A percentile compares a stretch with the other conserved stretches of the same genome.
Conservation (phyloP, 2,329 filamentous ascomycete species). For the Parastagonospora nodorum region DNA sequence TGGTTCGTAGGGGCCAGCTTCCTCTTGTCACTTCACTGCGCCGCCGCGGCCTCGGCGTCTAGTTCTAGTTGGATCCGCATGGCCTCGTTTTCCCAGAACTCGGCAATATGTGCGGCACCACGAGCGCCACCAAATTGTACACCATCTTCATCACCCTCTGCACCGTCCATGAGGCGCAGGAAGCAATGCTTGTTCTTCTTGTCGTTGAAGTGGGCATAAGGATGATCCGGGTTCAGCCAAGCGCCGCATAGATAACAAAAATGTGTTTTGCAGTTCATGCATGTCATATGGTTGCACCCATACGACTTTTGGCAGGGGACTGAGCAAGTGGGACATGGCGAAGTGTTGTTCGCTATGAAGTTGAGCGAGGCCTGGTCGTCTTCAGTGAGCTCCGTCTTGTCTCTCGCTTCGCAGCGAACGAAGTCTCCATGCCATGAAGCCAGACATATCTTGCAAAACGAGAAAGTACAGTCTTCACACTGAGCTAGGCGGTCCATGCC, state of each 20-base stretch:
- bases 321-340: constrained; percentile 85
- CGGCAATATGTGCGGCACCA: constrained; percentile 51
- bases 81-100: constrained; percentile 45
- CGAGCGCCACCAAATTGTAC: constrained; percentile 51
- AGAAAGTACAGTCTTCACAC: constrained; percentile 74
- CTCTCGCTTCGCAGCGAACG: constrained; percentile 69
- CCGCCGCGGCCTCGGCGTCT: too few species aligned
- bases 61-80: constrained; percentile 44
- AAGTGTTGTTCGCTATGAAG: constrained; percentile 80
- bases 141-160: constrained; percentile 70
- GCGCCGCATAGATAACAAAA: constrained; percentile 93
- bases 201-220: constrained; percentile 87
- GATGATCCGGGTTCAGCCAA: constrained; percentile 82
- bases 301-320: constrained; percentile 86
- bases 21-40: too few species aligned
- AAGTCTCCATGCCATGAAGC: constrained; percentile 95
- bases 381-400: constrained; percentile 72
- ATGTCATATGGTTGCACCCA: constrained; percentile 97
- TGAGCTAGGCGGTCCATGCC: constrained; percentile 74
- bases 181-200: constrained; percentile 69
- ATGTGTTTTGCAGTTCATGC: constrained; percentile 85
- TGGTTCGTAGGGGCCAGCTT: background rate
- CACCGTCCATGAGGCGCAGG: constrained; percentile 87
- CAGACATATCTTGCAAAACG: constrained; percentile 79
- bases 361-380: constrained; percentile 87